Evolutionary conservation across 2,329 filamentous ascomycete species (phyloP), one percentile per base, ranked within the genome.

Genomic region (Fusarium paranaense): DNA sequence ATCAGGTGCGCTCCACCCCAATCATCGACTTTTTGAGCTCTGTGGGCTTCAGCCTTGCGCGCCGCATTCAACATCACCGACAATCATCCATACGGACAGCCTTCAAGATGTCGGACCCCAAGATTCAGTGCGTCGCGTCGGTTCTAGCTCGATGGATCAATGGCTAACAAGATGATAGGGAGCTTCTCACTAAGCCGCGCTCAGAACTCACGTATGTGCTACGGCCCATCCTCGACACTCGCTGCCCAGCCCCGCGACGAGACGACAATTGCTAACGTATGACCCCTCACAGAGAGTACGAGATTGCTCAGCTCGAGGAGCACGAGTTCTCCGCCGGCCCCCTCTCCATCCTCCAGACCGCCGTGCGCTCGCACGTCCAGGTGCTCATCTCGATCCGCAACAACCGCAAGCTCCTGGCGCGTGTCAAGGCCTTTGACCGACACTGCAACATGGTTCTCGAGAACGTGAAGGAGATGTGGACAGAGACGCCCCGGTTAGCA

Each of bases 371-470:
- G 75, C 96, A 98, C 87, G 94, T 93, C 50, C 97, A 98, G 86
- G 96, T 99, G 72, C 91, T 99, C 75, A 98, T 99, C 82, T 98
- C 95, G 64, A 96, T 96, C 86, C 95, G 97, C 76, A 98, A 98
- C 90, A 98, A 98, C 88, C 94, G 96, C 85, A 99, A 99, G 88
- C 90, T 99, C 57, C 92, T 99, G 64, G 97, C 96, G 61, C 93
- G 97, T 74, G 96, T 99, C 81, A 99, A 99, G 88, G 97, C 97
- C 8, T 99, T 99, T 83, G 97, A 99, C 85, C 90, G 97, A 70
- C 97, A 99, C 86, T 98, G 95, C 90, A 99, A 99, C 86, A 98
- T 99, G 97, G 94, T 98, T 5, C 88, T 98, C 57, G 95, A 98
- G 87, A 98, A 98, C 78, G 95, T 97, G 52, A 85, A 86, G 89